These are phyloP conservation scores for Tetracladium maxilliforme DNA, from an alignment of 2,329 filamentous ascomycete species.

Conservation along the genomic window DNA sequence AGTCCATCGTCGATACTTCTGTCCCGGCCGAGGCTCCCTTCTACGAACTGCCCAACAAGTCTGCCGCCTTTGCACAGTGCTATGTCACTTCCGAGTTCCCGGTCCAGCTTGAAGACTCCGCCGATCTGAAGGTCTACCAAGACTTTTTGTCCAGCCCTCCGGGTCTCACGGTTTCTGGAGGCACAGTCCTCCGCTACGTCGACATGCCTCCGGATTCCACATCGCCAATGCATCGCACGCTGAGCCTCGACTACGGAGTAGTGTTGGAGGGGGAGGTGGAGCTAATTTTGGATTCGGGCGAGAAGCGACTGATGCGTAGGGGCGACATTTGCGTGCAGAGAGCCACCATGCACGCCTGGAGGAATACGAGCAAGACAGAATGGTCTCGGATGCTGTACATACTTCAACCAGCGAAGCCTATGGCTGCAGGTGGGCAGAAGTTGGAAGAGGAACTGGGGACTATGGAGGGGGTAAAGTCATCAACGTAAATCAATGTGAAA, in stretches of 20 bases:
- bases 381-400: constrained; percentile 12
- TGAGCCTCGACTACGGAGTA: constrained; percentile 11
- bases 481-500: too few relatives aligned
- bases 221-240: constrained; percentile 11
- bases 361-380: constrained; percentile 8
- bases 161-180: constrained; percentile 6
- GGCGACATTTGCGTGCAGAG: constrained; percentile 10
- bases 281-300: constrained; percentile 10
- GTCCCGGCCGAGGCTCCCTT: constrained; percentile 5
- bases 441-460: constrained; percentile 9
- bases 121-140: constrained; percentile 7
- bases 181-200: constrained; percentile 10
- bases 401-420: constrained; percentile 4
- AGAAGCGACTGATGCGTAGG: constrained; percentile 6
- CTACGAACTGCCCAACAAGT: constrained; percentile 6
- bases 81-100: constrained; percentile 9
- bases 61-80: constrained; percentile 7
- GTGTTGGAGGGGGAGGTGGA: constrained; percentile 11
- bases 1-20: constrained; percentile 7
- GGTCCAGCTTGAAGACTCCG: constrained; percentile 4
- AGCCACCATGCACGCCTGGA: constrained; percentile 12
- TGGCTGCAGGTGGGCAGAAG: constrained; percentile 6
- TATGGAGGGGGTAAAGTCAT: too few relatives aligned
- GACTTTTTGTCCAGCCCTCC: constrained; percentile 7
- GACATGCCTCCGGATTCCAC: constrained; percentile 8